Conservation (phyloP, 306 rosid species). For the Pterocarpus santalinus region DNA sequence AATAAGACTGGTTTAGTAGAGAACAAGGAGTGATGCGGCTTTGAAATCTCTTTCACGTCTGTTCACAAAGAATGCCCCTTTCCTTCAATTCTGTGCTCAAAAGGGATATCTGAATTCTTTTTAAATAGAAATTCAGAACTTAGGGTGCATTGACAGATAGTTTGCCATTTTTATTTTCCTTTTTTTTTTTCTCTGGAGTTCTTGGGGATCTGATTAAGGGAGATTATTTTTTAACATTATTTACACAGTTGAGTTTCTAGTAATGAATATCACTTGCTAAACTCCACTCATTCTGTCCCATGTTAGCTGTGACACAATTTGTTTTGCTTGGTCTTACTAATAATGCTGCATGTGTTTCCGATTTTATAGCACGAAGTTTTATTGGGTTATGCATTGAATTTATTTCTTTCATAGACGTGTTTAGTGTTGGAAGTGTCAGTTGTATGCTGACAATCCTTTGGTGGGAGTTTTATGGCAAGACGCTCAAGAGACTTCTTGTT, state of each 20-base stretch:
- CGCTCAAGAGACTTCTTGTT: background rate
- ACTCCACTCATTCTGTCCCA: background rate
- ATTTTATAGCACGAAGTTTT: conserved; percentile 9
- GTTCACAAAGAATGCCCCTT: conserved; percentile 47
- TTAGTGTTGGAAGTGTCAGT: conserved; percentile 1
- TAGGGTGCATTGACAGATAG: conserved; percentile 51
- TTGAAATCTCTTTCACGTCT: conserved; percentile 29
- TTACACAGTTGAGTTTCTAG: conserved; percentile 42
- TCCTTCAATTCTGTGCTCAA: conserved; percentile 28
- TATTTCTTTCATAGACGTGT: conserved; percentile 14
- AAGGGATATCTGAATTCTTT: conserved; percentile 49
- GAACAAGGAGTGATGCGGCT: conserved; percentile 46
- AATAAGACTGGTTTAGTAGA: conserved; percentile 50
- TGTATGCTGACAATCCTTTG: background rate
- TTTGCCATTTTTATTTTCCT: conserved; percentile 33
- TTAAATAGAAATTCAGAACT: conserved; percentile 44
- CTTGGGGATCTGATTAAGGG: conserved; percentile 53
- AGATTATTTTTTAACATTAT: conserved; percentile 54
- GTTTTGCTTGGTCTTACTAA: background rate
- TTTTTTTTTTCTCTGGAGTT: conserved; percentile 43
- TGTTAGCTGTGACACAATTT: background rate
- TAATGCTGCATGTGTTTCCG: conserved; percentile 23
- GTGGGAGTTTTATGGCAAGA: background rate
- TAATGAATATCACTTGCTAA: conserved; percentile 46
- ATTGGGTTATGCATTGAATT: background rate